A percentile compares a stretch with the other conserved stretches of the same genome.
Conservation (phyloP, 225 moss, liverwort and hornwort species). For the Antitrichia curtipendula region DNA sequence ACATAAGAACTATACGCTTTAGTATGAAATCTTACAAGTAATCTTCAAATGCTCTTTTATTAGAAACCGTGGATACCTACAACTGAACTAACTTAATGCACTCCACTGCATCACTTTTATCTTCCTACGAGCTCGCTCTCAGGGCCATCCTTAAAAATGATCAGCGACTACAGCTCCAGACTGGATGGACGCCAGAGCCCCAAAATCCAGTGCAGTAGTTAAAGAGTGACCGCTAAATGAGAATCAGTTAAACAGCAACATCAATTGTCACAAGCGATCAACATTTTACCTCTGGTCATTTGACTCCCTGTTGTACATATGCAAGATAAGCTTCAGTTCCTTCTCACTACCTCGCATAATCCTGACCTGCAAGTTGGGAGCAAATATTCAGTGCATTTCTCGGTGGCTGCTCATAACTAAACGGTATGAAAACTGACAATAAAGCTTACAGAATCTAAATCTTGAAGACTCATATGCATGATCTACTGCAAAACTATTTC, state of each 20-base stretch:
- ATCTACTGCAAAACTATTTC: neutral
- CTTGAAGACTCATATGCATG: neutral
- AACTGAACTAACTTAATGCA: neutral
- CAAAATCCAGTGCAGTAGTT: neutral
- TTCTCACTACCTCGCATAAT: constrained; percentile 59
- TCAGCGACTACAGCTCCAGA: neutral
- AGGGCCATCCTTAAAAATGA: neutral
- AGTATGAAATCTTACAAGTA: neutral
- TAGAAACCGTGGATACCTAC: neutral
- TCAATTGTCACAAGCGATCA: neutral
- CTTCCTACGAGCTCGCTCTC: neutral
- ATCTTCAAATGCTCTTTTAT: neutral
- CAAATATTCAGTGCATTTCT: neutral
- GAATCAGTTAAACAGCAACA: neutral
- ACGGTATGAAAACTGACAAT: neutral
- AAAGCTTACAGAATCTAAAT: neutral
- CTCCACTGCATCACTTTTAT: neutral
- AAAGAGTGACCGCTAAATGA: neutral
- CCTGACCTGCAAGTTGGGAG: constrained; percentile 33
- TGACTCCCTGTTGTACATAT: constrained; percentile 81
- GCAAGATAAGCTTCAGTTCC: constrained; percentile 76
- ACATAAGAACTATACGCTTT: neutral
- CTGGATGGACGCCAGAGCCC: neutral
- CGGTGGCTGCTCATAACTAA: neutral
- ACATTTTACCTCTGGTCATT: constrained; percentile 57